Conservation (phyloP, 2,329 filamentous ascomycete genomes). For the Diplodia seriata region DNA sequence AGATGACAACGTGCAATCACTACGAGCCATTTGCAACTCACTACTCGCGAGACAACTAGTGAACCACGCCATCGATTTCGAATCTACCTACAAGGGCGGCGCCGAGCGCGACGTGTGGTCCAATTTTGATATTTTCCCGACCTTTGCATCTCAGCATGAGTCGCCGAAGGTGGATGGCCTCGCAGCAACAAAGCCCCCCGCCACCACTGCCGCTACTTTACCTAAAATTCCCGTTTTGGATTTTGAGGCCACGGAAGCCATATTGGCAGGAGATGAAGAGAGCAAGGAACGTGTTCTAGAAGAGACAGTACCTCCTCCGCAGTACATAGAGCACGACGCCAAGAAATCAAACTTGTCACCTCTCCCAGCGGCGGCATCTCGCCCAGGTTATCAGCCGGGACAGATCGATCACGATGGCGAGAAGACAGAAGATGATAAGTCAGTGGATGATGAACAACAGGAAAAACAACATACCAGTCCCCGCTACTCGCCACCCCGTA, state of each 20-base stretch:
- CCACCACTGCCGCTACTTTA: neutral
- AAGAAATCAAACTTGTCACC: neutral
- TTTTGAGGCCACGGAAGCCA: neutral
- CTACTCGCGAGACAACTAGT: neutral
- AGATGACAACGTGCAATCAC: neutral
- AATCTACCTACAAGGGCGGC: neutral
- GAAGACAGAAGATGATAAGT: neutral
- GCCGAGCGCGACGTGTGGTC: constrained; percentile 5
- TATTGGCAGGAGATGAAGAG: neutral
- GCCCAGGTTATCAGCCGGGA: neutral
- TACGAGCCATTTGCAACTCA: neutral
- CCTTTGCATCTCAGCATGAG: neutral
- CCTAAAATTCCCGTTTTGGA: neutral
- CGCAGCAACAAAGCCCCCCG: neutral
- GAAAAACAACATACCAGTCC: neutral
- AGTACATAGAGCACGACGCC: neutral
- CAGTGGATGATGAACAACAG: neutral
- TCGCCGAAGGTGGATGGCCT: too few species aligned
- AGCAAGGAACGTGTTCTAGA: neutral
- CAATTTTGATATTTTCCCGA: constrained; percentile 4
- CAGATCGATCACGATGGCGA: neutral
- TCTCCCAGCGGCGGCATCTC: neutral
- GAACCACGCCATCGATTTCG: constrained; percentile 4
- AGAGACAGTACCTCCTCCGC: neutral
- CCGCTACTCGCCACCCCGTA: neutral